Evolutionary conservation across 2,329 filamentous ascomycete genomes (phyloP), one percentile per base, ranked within the genome.

Genomic region (Xylariales sp.): DNA sequence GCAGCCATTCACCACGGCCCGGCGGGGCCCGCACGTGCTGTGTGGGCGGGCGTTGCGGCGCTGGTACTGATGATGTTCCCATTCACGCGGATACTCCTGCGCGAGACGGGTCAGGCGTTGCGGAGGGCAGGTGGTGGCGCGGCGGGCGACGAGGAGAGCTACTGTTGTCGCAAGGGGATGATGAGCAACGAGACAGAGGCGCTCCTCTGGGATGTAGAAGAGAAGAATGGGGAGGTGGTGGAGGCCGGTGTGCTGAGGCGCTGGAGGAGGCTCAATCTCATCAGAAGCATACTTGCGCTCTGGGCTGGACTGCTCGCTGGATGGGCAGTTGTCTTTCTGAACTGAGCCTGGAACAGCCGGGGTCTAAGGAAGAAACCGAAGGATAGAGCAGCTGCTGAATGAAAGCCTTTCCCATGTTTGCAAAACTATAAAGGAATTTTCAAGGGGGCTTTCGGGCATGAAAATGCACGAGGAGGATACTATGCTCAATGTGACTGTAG

Each of bases 221-320:
- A 5, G 2, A 8, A 37, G 19, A 29, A 29, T 7, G 34, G 28
- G 33, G 15, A 4, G 14, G 3, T 38, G 11, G 12, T 16, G 10
- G n/a, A n/a, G 19, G n/a, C n/a, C n/a, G n/a, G n/a, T n/a, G 27
- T 29, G 32, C 8, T 35, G 23, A 30, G 12, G 19, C 31, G 38
- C 13, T 40, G 38, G 38, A 40, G 18, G 25, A 23, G 19, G 14
- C 23, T 36, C 18, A 36, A 2, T 12, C n/a, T 35, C 7, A 6
- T 31, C 18, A 16, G 32, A 15, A 36, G 38, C 38, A 21, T 7
- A 14, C 20, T 40, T 8, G 23, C 38, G 10, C 13, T 40, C 25
- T 25, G 24, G 2, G 38, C 31, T 5, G 38, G 38, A 5, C 19
- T 16, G 8, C 19, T 25, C 5, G 35, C 27, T 12, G 35, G 18